Evolutionary conservation across 768 basidiomycete genomes (phyloP), one percentile per base, ranked within the genome.

Genomic region (Mycena filopes): DNA sequence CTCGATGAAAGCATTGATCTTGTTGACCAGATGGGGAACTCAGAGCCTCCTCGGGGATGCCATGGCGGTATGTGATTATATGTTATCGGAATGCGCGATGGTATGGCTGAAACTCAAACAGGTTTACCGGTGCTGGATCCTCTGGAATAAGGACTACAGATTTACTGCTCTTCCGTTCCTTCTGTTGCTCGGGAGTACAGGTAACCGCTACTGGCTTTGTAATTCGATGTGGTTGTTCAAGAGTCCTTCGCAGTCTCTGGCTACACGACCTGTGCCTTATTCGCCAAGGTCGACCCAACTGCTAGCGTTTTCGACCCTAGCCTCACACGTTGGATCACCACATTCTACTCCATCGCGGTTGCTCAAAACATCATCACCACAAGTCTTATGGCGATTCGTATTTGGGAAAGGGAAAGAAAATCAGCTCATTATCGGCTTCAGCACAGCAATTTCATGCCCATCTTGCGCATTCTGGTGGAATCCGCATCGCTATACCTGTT

Each of bases 121-220:
- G 72, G 69, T 73, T 3, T 73, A 73, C 28, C 57, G 72, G 16
- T 71, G 70, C 53, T 73, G 67, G 65, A 65, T 71, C 20, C 48
- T 73, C 20, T 73, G 72, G 72, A 55, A 56, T 16, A 15, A 43
- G 13, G 42, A 71, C 26, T 69, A 58, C 58, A 21, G 54, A 21
- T 25, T 73, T 10, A 55, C 70, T 20, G 40, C 63, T 15, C 23
- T 70, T 8, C 72, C 72, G 0, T 43, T 47, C 21, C n/a, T 68
- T 9, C 26, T 73, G 13, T 40, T 71, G 26, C 47, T 72, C 9
- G 62, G 29, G 6, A 73, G 67, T 38, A 57, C 65, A 15, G 47
- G 70, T 73, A 46, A n/a, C n/a, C n/a, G n/a, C n/a, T n/a, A n/a
- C n/a, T n/a, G n/a, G n/a, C n/a, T n/a, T n/a, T n/a, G n/a, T n/a